Base-by-base conservation (phyloP, 2,329 filamentous ascomycete genomes). In the Stachybotrys chartarum region DNA sequence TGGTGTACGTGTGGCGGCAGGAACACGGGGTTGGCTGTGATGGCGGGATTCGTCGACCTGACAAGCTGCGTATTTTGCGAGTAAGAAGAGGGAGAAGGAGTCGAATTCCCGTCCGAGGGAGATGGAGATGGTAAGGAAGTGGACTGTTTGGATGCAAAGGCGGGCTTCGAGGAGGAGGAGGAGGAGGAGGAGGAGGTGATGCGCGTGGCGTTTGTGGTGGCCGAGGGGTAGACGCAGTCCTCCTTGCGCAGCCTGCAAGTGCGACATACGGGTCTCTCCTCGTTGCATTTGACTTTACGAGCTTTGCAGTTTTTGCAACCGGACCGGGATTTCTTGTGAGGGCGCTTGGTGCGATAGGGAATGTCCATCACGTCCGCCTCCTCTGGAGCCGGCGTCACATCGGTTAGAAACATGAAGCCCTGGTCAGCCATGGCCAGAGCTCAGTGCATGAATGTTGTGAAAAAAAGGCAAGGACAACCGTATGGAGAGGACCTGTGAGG, bases 281-380 rank as follows among this genome's bases (percentile, higher is more conserved):
- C 79, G 57, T 80, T 76, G 66, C 80, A 82, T 66, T 80, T 82
- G 54, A 80, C 77, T 65, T 79, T 81, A 54, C 80, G 75, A 16
- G 66, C 65, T 66, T 83, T 83, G 72, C 80, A 83, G 61, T 77
- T 79, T 58, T 69, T 70, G 61, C 80, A 83, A 6, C 79, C 80
- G 3, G 72, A 69, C 32, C 80, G 70, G 1, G 79, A 81, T 65
- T 83, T 83, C 59, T 72, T 78, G 64, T 83, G 80, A 51, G 79
- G 78, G 11, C 79, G 73, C 64, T 83, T 83, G 30, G 68, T 55
- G 57, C 72, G 69, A 52, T 70, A 73, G 3, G 68, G 65, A 10
- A 47, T 42, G 2, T 42, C 10, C 14, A 42, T 42, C 10, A 42
- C 35, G 14, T 42, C 35, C 35, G 35, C 35, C 35, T 42, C 35